Evolutionary conservation across 2,329 filamentous ascomycete genomes (phyloP).

Genomic region (Apiospora malaysiana): DNA sequence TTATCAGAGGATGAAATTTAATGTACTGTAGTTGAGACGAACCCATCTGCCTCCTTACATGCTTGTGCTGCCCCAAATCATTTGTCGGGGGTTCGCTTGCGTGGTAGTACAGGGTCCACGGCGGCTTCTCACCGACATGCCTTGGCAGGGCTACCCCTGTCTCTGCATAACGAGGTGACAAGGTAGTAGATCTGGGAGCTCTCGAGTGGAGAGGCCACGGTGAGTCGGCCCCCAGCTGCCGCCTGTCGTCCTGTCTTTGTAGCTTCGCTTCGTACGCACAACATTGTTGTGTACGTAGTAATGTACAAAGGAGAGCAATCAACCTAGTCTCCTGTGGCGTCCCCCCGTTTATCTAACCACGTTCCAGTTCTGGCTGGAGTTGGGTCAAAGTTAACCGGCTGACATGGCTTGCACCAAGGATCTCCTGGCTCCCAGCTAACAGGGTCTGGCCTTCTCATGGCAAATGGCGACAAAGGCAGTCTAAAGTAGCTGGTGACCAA

Average conservation of each 20-base stretch:
- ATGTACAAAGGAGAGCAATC: no score
- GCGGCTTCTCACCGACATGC: conserved; percentile 16
- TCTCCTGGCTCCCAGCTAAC: conserved; percentile 16
- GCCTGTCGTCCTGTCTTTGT: conserved; percentile 9
- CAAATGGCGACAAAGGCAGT: conserved; percentile 22
- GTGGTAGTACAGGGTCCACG: not conserved
- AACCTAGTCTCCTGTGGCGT: conserved; percentile 30
- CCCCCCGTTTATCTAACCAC: conserved; percentile 34
- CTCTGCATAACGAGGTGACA: not conserved
- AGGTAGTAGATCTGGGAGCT: not conserved
- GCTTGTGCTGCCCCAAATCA: not conserved
- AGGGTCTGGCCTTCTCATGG: conserved; percentile 27
- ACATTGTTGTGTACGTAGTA: not conserved
- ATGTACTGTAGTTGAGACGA: not conserved
- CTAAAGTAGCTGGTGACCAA: conserved; percentile 21
- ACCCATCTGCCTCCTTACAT: not conserved
- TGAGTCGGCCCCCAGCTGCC: conserved; percentile 20
- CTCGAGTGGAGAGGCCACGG: conserved; percentile 19
- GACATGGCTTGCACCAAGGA: conserved; percentile 26
- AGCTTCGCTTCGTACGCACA: not conserved
- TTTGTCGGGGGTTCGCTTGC: not conserved
- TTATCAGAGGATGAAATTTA: not conserved
- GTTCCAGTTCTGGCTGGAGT: conserved; percentile 31
- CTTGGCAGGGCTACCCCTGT: conserved; percentile 14
- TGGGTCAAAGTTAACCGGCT: conserved; percentile 23